A percentile compares a stretch with the other conserved stretches of the same genome.
These are phyloP conservation scores for Colletotrichum cereale DNA, from an alignment of 2,329 filamentous ascomycete species.

Conservation along the genomic window DNA sequence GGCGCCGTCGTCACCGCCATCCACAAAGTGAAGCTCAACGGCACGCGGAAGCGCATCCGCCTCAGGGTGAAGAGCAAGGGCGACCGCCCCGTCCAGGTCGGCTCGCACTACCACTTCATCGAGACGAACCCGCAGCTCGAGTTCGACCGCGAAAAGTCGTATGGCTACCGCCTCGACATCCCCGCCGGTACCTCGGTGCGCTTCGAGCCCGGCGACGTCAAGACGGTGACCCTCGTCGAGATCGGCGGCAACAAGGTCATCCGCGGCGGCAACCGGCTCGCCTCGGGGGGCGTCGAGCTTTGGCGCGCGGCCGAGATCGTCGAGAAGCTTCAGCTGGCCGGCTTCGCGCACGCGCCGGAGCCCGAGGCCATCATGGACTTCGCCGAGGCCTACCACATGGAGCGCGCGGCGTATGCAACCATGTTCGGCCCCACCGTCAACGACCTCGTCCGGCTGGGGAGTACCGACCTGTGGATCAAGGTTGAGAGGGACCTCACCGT, in stretches of 20 bases:
- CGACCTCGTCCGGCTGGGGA: conserved; percentile 84
- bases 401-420: conserved; percentile 80
- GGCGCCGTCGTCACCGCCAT: conserved; percentile 83
- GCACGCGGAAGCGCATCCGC: conserved; percentile 78
- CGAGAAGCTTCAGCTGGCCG: conserved; percentile 73
- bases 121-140: conserved; percentile 92
- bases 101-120: conserved; percentile 96
- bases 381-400: conserved; percentile 77
- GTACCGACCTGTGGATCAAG: conserved; percentile 89
- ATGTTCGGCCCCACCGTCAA: conserved; percentile 97
- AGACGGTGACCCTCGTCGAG: conserved; percentile 90
- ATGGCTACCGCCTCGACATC: conserved; percentile 90
- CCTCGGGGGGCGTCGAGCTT: conserved; percentile 77
- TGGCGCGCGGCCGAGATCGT: conserved; percentile 75
- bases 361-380: conserved; percentile 66
- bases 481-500: conserved; percentile 87
- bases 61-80: conserved; percentile 87
- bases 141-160: conserved; percentile 86
- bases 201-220: conserved; percentile 93
- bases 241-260: conserved; percentile 87
- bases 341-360: conserved; percentile 83
- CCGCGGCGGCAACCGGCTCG: conserved; percentile 85
- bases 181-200: conserved; percentile 91
- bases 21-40: conserved; percentile 76
- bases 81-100: conserved; percentile 91